phyloP scores from a whole-genome alignment of 2,329 filamentous ascomycete genomes.

The Trichoderma aggressivum region DNA sequence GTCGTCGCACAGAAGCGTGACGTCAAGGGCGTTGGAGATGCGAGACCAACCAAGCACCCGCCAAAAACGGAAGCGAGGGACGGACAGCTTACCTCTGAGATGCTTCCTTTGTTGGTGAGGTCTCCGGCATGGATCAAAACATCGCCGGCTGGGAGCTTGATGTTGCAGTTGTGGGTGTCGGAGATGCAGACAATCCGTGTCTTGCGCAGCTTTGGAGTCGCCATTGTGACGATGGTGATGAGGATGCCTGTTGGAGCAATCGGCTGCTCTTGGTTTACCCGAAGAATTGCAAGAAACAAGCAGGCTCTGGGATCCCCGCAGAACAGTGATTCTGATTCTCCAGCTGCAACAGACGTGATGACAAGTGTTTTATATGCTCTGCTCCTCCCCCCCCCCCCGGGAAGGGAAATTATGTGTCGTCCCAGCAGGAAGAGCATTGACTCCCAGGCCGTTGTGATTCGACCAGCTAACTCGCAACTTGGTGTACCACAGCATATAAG shows the following conservation, averaged over 20 bases:
- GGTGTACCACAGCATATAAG: constrained; percentile 3
- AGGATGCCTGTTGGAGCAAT: background rate
- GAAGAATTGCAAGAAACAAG: background rate
- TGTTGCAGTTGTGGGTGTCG: constrained; percentile 68
- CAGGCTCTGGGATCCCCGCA: background rate
- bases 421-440: background rate
- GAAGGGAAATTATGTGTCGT: background rate
- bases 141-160: constrained; percentile 67
- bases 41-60: background rate
- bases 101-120: constrained; percentile 68
- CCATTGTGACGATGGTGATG: constrained; percentile 4
- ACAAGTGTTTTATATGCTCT: background rate
- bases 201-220: constrained; percentile 32
- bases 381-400: background rate
- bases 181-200: constrained; percentile 72
- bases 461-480: background rate
- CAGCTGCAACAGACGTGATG: background rate
- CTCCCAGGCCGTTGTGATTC: background rate
- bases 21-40: constrained; percentile 1
- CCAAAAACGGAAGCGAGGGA: background rate
- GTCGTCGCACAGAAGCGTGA: background rate
- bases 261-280: background rate
- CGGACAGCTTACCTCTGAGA: constrained; percentile 43
- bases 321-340: background rate
- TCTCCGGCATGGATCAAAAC: constrained; percentile 75